Conservation (phyloP, 2,329 filamentous ascomycete genomes). For the Venturia carpophila region DNA sequence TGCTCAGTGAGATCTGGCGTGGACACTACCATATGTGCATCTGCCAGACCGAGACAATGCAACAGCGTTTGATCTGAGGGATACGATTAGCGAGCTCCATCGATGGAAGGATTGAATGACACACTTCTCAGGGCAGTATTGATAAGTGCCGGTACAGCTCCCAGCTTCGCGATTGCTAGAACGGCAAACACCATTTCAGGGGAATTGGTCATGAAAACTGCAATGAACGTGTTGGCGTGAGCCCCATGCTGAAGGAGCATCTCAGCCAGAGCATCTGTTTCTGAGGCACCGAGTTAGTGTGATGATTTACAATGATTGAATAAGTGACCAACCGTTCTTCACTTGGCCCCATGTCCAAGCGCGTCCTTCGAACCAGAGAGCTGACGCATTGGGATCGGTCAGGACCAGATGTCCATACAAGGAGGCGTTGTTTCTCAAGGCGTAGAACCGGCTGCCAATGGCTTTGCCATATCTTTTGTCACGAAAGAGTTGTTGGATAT, state of each 20-base stretch:
- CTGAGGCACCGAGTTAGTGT: conserved; percentile 23
- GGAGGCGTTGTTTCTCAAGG: conserved; percentile 5
- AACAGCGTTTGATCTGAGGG: conserved; percentile 13
- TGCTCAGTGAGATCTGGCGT: conserved; percentile 17
- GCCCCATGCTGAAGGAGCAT: conserved; percentile 34
- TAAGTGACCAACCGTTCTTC: conserved; percentile 32
- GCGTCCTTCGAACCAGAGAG: conserved; percentile 43
- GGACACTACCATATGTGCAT: conserved; percentile 11
- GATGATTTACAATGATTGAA: neutral
- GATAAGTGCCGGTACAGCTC: conserved; percentile 39
- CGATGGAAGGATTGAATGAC: neutral
- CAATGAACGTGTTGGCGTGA: conserved; percentile 36
- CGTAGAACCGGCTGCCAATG: conserved; percentile 5
- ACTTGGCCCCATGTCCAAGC: conserved; percentile 41
- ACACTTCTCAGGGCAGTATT: conserved; percentile 42
- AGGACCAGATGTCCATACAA: conserved; percentile 1
- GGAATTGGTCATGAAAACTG: conserved; percentile 42
- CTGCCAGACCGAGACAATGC: conserved; percentile 14
- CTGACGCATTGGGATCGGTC: conserved; percentile 30
- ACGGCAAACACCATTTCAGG: conserved; percentile 41
- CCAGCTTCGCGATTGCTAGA: conserved; percentile 40
- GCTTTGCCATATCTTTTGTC: conserved; percentile 14
- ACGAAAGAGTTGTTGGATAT: conserved; percentile 11
- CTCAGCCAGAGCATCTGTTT: conserved; percentile 39
- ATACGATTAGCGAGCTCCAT: neutral